Conservation (phyloP, 176 grass and related monocot species). For the bread wheat (Triticum aestivum) region IWGSC_CS_RefSeq_v2.1 NC_057804.1:198752739-198753238, state of each 20-base stretch:
- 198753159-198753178: not conserved
- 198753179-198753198: not conserved
- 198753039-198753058: conserved; percentile 25
- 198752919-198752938: not conserved
- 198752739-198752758: conserved; percentile 95
- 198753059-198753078: conserved; percentile 33
- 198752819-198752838: conserved; percentile 19
- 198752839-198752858: conserved; percentile 34
- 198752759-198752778: conserved; percentile 90
- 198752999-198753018: conserved; percentile 11
- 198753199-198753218: conserved; percentile 21
- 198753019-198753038: conserved; percentile 31
- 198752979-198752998: not conserved
- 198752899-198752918: conserved; percentile 20
- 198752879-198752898: conserved; percentile 11
- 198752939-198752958: conserved; percentile 17
- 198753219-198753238: conserved; percentile 70
- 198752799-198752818: conserved; percentile 16
- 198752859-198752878: conserved; percentile 53
- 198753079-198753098: conserved; percentile 20
- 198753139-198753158: conserved; percentile 5
- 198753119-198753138: conserved; percentile 29
- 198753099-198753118: conserved; percentile 18
- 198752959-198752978: not conserved
- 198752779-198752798: conserved; percentile 19